Percentiles rank a stretch among this genome's conserved stretches.
Evolutionary conservation across 257 asterid genomes (phyloP).

Genomic region (Datura wrightii): DNA sequence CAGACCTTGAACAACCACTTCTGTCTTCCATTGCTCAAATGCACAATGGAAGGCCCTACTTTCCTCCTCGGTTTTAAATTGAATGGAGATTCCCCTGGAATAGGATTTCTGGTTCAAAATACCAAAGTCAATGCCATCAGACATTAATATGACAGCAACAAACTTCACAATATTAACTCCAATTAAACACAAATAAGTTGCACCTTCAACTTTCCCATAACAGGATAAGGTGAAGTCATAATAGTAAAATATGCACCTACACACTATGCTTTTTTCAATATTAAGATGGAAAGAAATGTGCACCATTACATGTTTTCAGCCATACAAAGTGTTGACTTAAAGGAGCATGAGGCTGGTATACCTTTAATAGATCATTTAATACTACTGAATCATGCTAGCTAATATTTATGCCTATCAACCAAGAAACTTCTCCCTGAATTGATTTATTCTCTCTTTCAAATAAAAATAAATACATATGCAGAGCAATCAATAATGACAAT

Average conservation of each 20-base stretch:
- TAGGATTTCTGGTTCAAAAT: slow-evolving; percentile 76
- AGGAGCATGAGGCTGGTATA: slow-evolving; percentile 19
- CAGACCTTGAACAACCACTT: slow-evolving; percentile 78
- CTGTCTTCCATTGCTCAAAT: slow-evolving; percentile 92
- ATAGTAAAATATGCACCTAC: background rate
- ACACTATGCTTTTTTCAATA: background rate
- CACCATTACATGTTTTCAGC: background rate
- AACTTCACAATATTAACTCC: slow-evolving; percentile 22
- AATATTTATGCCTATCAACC: background rate
- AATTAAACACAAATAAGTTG: background rate
- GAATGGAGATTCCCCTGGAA: slow-evolving; percentile 88
- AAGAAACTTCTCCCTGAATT: background rate
- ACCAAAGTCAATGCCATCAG: slow-evolving; percentile 33
- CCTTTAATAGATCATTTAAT: background rate
- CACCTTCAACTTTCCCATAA: slow-evolving; percentile 1
- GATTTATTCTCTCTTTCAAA: background rate
- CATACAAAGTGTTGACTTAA: background rate
- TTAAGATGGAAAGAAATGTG: background rate
- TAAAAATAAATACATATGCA: background rate
- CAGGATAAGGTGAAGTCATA: slow-evolving; percentile 24
- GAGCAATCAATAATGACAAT: background rate
- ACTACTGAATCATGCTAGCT: slow-evolving; percentile 14
- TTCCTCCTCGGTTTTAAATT: slow-evolving; percentile 89
- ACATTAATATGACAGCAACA: slow-evolving; percentile 27
- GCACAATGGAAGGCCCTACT: slow-evolving; percentile 90